Evolutionary conservation across 805 yeast species (phyloP).

Genomic region (Saturnispora diversa): DNA sequence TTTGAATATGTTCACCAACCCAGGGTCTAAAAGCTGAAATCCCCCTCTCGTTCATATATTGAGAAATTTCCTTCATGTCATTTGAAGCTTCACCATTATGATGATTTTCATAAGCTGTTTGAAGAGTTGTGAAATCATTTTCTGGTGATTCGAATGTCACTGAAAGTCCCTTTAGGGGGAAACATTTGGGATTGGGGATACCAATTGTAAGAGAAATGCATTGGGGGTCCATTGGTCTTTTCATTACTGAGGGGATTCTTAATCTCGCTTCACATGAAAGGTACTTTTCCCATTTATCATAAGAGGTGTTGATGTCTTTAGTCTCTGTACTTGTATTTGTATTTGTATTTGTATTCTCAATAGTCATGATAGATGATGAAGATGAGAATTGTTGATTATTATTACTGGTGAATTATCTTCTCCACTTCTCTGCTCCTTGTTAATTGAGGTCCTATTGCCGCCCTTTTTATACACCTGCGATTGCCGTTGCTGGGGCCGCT

Average conservation of each 20-base stretch:
- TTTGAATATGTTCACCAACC: constrained; percentile 35
- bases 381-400: too few species aligned
- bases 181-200: constrained; percentile 43
- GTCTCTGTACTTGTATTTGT: too few species aligned
- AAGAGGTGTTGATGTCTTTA: too few species aligned
- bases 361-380: too few species aligned
- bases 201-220: constrained; percentile 51
- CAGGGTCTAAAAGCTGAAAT: constrained; percentile 35
- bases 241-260: constrained; percentile 26
- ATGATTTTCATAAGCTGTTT: constrained; percentile 32
- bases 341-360: too few species aligned
- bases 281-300: constrained; percentile 21
- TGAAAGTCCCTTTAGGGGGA: constrained; percentile 35
- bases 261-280: constrained; percentile 24
- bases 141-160: constrained; percentile 32
- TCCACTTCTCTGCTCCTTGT: neutral
- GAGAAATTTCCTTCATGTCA: constrained; percentile 40
- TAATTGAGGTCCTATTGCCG: neutral
- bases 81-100: constrained; percentile 16
- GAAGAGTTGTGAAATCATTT: constrained; percentile 31
- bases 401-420: neutral
- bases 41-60: constrained; percentile 45
- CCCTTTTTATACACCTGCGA: too few species aligned
- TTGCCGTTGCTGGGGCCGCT: too few species aligned
- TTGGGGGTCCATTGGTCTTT: constrained; percentile 21